Conservation (phyloP, 1,139 yeast species). For the Debaryomyces psychrophilus region DNA sequence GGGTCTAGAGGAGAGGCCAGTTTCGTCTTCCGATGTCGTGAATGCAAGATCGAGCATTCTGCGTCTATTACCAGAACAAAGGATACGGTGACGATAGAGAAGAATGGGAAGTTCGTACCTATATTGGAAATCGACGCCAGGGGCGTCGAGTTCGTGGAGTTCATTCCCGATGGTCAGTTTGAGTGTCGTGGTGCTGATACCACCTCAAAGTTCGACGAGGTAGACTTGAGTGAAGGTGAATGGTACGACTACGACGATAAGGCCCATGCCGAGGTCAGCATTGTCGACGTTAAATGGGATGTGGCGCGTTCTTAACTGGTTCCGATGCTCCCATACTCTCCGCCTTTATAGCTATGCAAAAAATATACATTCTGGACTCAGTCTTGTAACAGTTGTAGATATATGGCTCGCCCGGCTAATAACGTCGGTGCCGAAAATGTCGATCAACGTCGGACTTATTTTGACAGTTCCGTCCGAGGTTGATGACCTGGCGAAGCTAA, state of each 20-base stretch:
- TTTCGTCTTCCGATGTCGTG: slow-evolving; percentile 75
- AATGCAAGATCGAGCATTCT: slow-evolving; percentile 54
- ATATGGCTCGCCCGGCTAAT: not conserved
- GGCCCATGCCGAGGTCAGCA: slow-evolving; percentile 77
- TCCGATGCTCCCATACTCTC: not conserved
- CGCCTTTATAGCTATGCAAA: not conserved
- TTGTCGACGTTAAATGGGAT: slow-evolving; percentile 74
- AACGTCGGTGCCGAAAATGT: not conserved
- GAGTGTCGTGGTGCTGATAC: slow-evolving; percentile 60
- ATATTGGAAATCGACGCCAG: slow-evolving; percentile 79
- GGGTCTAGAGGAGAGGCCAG: slow-evolving; percentile 86
- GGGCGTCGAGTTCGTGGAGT: slow-evolving; percentile 75
- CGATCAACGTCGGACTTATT: not conserved
- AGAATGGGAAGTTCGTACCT: slow-evolving; percentile 36
- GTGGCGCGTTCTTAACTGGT: slow-evolving; percentile 11
- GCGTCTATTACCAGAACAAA: slow-evolving; percentile 43
- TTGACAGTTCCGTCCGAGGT: not conserved
- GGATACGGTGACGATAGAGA: slow-evolving; percentile 30
- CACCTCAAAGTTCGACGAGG: slow-evolving; percentile 56
- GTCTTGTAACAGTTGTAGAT: not conserved
- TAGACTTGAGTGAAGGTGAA: slow-evolving; percentile 79
- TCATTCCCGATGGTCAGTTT: slow-evolving; percentile 71
- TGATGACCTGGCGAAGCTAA: too few relatives aligned
- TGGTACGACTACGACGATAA: slow-evolving; percentile 97
- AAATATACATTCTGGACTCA: not conserved